These are phyloP conservation scores for Salix brachista DNA, from an alignment of 345 rosid species.

Conservation along the genomic window DNA sequence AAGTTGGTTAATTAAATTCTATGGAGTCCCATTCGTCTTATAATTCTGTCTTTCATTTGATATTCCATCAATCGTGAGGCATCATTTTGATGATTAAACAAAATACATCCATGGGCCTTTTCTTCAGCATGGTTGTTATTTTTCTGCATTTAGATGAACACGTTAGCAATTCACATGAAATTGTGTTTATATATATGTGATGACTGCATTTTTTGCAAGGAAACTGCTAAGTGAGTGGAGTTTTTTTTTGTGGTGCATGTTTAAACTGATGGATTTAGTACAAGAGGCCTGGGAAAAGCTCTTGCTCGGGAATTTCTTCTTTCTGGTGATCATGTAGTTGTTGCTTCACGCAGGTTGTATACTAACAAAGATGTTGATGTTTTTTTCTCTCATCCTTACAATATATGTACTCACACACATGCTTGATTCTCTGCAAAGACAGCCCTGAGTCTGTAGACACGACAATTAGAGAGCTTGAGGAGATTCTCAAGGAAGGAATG, in stretches of 20 bases:
- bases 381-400: neutral
- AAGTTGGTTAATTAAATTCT: neutral
- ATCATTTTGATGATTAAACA: constrained; percentile 3
- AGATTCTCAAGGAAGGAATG: constrained; percentile 67
- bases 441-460: constrained; percentile 69
- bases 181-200: neutral
- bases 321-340: constrained; percentile 80
- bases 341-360: constrained; percentile 83
- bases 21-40: neutral
- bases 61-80: neutral
- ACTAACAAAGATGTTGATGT: neutral
- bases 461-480: constrained; percentile 79
- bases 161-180: neutral
- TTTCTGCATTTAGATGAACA: neutral
- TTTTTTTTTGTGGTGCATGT: constrained; percentile 6
- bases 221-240: too few relatives aligned
- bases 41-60: neutral
- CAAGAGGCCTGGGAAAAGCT: constrained; percentile 94
- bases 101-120: neutral
- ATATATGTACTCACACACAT: constrained; percentile 9
- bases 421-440: constrained; percentile 28
- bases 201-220: neutral
- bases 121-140: neutral
- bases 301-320: constrained; percentile 94
- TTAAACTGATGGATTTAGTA: constrained; percentile 45